Evolutionary conservation across 192 early-diverging fungal genomes (phyloP).

Genomic region (Backusella circina): DNA sequence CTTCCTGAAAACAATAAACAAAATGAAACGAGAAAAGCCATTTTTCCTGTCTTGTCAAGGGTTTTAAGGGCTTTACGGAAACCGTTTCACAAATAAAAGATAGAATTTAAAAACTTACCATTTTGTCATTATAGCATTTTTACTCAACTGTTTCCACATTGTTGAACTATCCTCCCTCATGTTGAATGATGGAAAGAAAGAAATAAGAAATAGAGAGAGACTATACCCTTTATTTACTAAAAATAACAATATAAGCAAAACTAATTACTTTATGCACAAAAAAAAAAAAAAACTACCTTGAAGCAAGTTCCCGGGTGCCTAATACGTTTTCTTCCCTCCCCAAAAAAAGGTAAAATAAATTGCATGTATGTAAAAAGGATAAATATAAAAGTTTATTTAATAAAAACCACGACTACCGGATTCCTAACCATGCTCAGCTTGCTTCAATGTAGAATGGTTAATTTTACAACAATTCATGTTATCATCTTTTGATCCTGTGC

Average conservation of each 20-base stretch:
- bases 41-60: not conserved
- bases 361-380: not conserved
- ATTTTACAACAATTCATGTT: not conserved
- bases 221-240: not conserved
- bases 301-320: not conserved
- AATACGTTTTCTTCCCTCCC: not conserved
- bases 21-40: not conserved
- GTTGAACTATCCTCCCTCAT: not conserved
- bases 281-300: not conserved
- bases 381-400: not conserved
- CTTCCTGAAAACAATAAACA: not conserved
- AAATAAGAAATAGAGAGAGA: not conserved
- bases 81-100: not conserved
- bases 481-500: not conserved
- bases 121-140: not conserved
- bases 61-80: not conserved
- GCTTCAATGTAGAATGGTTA: not conserved
- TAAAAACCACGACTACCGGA: not conserved
- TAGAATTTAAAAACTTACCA: not conserved
- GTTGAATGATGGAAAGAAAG: not conserved
- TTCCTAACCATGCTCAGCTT: not conserved
- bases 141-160: not conserved
- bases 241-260: not conserved
- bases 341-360: not conserved
- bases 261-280: not conserved